Conservation (phyloP, 2,329 filamentous ascomycete species). For the Parastagonospora avenae region DNA sequence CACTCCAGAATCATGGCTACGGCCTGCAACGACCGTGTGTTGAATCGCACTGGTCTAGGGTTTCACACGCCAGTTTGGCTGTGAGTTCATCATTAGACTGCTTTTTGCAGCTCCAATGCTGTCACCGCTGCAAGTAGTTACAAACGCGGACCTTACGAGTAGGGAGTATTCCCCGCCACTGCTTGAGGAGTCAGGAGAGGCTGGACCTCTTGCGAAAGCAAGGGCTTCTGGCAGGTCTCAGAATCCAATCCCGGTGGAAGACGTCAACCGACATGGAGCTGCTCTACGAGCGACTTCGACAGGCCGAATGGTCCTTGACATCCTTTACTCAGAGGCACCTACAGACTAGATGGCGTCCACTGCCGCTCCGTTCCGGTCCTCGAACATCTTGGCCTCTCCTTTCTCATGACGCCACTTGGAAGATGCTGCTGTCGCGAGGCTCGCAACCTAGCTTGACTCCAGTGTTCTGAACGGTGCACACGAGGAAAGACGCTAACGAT, state of each 20-base stretch:
- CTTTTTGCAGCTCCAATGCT: too few relatives aligned
- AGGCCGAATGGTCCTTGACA: slow-evolving; percentile 40
- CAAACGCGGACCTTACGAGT: slow-evolving; percentile 25
- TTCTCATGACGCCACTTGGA: not conserved
- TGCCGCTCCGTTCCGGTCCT: not conserved
- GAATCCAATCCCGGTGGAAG: slow-evolving; percentile 31
- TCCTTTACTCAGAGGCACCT: slow-evolving; percentile 36
- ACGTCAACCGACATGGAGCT: slow-evolving; percentile 42
- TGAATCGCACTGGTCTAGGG: slow-evolving; percentile 6
- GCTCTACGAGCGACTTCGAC: slow-evolving; percentile 24
- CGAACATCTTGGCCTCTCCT: not conserved
- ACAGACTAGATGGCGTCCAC: slow-evolving; percentile 3
- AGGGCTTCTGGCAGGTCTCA: slow-evolving; percentile 26
- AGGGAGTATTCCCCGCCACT: slow-evolving; percentile 36
- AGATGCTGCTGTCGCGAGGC: not conserved
- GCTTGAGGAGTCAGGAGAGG: slow-evolving; percentile 26
- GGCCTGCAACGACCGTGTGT: slow-evolving; percentile 2
- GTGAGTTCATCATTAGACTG: not conserved
- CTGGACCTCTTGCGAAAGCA: slow-evolving; percentile 24
- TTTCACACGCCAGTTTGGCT: not conserved
- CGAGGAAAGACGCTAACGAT: too few relatives aligned
- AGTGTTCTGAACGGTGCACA: too few relatives aligned
- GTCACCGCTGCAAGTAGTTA: too few relatives aligned
- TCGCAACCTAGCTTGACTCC: too few relatives aligned
- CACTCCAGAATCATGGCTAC: slow-evolving; percentile 11